Evolutionary conservation across 495 filamentous ascomycete genomes (phyloP), one percentile per base, ranked within the genome.

Genomic region (Talaromyces stipitatus): DNA sequence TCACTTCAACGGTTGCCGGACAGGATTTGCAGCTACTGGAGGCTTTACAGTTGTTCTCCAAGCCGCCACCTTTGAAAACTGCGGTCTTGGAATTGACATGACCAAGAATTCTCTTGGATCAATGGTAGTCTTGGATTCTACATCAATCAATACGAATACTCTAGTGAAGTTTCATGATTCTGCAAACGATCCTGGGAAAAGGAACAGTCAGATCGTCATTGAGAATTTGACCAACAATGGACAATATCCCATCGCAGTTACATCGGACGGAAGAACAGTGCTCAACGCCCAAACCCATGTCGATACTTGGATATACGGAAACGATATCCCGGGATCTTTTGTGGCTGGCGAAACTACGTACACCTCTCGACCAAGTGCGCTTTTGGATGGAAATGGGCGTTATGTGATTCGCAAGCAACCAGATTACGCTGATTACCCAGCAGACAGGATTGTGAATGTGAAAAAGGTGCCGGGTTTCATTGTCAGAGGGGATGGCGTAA

Each of bases 351-450:
- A 53, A 62, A 72, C 52, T 51, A 62, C 56, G 16, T 66, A 72
- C 0, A 61, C 79, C 10, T 70, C 73, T 65, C 60, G 63, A 0
- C 67, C 78, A 6, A 70, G 74, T 2, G 62, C 62, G 0, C 58
- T 72, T 12, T 69, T 84, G 11, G 54, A 45, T 26, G 59, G 62
- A 28, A 61, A 68, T 50, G 71, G 71, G 2, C 70, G 69, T 9
- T 83, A 72, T 62, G 81, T 79, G 62, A 69, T 70, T n/a, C 78
- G 70, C 61, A 75, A 78, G 18, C 81, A 83, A 61, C 82, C 82
- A 5, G 77, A 81, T 51, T 84, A 84, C 54, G 50, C 62, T 36
- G 60, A 72, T n/a, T 61, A 63, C 30, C 48, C 60, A 16, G 46
- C 58, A 26, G 56, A 61, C 46, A 58, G 67, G n/a, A 57, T 76